Evolutionary conservation across 345 rosid species (phyloP).

Genomic region (Mercurialis annua): DNA sequence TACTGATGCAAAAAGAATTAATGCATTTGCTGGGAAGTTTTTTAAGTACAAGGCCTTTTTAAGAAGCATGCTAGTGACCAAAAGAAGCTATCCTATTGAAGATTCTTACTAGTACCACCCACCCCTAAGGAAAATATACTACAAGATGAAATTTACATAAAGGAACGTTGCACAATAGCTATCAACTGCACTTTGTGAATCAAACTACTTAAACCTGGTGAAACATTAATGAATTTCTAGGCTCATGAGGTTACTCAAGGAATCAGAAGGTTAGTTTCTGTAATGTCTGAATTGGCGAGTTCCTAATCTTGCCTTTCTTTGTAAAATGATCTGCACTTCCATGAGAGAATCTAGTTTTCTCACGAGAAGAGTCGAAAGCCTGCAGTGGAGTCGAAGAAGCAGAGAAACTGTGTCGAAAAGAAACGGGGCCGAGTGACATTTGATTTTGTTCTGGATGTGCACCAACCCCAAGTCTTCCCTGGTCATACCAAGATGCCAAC

Average conservation of each 20-base stretch:
- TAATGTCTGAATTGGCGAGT: constrained; percentile 10
- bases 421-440: constrained; percentile 21
- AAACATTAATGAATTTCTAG: background rate
- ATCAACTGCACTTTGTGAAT: background rate
- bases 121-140: background rate
- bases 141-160: background rate
- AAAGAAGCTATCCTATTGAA: background rate
- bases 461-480: constrained; percentile 10
- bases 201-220: constrained; percentile 1
- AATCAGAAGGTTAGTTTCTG: constrained; percentile 29
- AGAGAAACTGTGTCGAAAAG: constrained; percentile 13
- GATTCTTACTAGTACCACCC: background rate
- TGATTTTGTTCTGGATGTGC: constrained; percentile 23
- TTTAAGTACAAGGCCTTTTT: background rate
- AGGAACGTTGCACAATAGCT: constrained; percentile 7
- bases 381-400: constrained; percentile 10
- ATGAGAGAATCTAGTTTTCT: constrained; percentile 9
- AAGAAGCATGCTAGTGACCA: no score
- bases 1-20: background rate
- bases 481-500: constrained; percentile 17
- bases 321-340: background rate
- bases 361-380: constrained; percentile 12
- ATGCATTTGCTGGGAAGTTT: background rate
- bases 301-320: constrained; percentile 17
- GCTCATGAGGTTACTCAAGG: background rate